Conservation (phyloP, 2,329 filamentous ascomycete species). For the Trichoderma gracile region DNA sequence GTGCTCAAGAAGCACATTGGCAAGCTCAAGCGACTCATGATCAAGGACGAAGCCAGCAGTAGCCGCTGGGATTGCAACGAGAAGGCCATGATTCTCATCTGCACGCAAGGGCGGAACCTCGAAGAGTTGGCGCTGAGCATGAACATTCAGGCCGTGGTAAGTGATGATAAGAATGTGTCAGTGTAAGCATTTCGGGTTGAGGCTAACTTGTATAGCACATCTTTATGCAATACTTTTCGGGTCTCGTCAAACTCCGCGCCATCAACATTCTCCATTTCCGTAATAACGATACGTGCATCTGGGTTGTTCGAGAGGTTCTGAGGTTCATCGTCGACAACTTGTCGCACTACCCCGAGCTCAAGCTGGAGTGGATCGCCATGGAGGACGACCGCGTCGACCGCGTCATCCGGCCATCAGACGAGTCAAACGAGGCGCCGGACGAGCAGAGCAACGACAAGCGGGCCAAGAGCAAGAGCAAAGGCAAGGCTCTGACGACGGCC, state of each 20-base stretch:
- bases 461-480: conserved; percentile 42
- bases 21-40: conserved; percentile 57
- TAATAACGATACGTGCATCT: conserved; percentile 57
- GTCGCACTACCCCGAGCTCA: conserved; percentile 55
- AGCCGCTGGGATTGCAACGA: conserved; percentile 59
- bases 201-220: conserved; percentile 48
- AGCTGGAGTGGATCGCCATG: conserved; percentile 60
- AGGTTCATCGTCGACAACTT: conserved; percentile 61
- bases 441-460: conserved; percentile 32
- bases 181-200: not conserved
- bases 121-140: conserved; percentile 59
- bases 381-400: conserved; percentile 53
- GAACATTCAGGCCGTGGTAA: conserved; percentile 56
- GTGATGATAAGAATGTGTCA: conserved; percentile 33
- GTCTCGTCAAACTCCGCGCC: conserved; percentile 52
- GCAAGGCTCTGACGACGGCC: conserved; percentile 31
- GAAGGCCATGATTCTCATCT: conserved; percentile 56
- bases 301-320: conserved; percentile 57
- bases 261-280: conserved; percentile 58
- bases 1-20: conserved; percentile 60
- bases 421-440: conserved; percentile 33
- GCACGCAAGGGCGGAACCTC: conserved; percentile 49
- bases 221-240: conserved; percentile 56
- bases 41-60: conserved; percentile 56
- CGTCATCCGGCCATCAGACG: conserved; percentile 46